Base-by-base conservation (phyloP, 306 rosid species). In the Cicer cuneatum region DNA sequence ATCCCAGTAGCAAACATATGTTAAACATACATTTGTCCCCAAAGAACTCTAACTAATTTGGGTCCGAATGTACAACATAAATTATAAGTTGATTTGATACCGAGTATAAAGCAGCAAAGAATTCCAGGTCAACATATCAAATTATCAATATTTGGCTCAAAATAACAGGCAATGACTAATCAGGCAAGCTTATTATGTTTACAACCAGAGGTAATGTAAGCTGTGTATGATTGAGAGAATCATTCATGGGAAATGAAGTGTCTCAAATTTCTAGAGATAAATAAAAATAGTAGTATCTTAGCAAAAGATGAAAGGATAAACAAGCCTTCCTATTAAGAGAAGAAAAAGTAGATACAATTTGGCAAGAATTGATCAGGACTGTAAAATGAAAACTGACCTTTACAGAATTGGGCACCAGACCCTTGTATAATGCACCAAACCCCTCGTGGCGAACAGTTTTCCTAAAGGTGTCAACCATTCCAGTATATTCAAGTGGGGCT, bases 381-480 rank as follows among this genome's bases (percentile, higher is more conserved):
- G 77, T 76, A 47, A 52, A 63, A 62, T 21, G 78, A 19, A 21
- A 62, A 81, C 85, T 52, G n/a, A 94, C 99, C 99, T 95, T 95
- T 46, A 95, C 99, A 76, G 93, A 92, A 85, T 95, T 95, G 75
- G 99, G 99, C 53, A 92, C 93, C 87, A 95, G 86, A 73, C 99
- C 99, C 93, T 95, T 95, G 90, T 95, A 95, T 76, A 95, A 81
- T 56, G 99, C 99, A 52, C 98, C 90, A 59, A 95, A 89, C 67
- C 99, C 99, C 73, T 95, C 99, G 5, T 92, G 87, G 33, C 91
- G 88, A 81, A 95, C 92, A 51, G 99, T 95, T 85, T 95, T 90
- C 82, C 98, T 89, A 75, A 95, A 95, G 64, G 98, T 98, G 77
- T 95, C 99, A 61, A 95, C 0, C 99, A 95, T 95, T 80, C 99